Evolutionary conservation across 495 filamentous ascomycete genomes (phyloP), one percentile per base, ranked within the genome.

Genomic region (Penicillium pulvis): DNA sequence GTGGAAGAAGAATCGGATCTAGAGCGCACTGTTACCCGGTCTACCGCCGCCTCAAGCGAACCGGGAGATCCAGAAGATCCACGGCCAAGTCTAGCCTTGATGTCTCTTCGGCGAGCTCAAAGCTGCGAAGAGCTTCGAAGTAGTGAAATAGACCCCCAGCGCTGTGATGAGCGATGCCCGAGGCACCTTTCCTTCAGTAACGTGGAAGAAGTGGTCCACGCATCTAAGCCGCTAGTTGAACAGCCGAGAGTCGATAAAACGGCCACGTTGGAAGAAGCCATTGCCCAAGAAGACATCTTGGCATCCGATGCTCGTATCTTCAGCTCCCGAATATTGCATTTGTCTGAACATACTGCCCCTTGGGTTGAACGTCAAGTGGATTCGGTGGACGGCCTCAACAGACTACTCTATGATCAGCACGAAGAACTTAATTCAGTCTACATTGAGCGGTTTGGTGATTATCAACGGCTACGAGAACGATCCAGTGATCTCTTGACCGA

Each of bases 121-220:
- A 83, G 81, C 49, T 72, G 72, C 49, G 65, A 71, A 53, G 71
- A 75, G 19, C 53, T 81, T 11, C 42, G 60, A 16, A 56, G 31
- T 2, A 36, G 26, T 24, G 58, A 71, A 62, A 65, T 65, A 26
- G 63, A 62, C 9, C 49, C 56, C 35, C 53, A 65, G 36, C 64
- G 65, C 3, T 56, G 66, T 44, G 62, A 74, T 11, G 61, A 69
- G 8, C 68, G 79, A 12, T 95, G 86, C 82, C 85, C 92, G 0
- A 85, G 92, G 6, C 89, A 92, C 51, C 77, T 98, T 56, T 96
- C 91, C 5, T 98, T 98, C 68, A 90, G 88, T 60, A 81, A 85
- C 43, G 93, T 92, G n/a, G 91, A 95, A 71, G 91, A 96, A 58
- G 92, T 88, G 31, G 72, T 96, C 4, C 79, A 96, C n/a, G 74